These are phyloP conservation scores for Paecilomyces dactylethromorphus DNA, from an alignment of 2,329 filamentous ascomycete genomes.

Conservation along the genomic window DNA sequence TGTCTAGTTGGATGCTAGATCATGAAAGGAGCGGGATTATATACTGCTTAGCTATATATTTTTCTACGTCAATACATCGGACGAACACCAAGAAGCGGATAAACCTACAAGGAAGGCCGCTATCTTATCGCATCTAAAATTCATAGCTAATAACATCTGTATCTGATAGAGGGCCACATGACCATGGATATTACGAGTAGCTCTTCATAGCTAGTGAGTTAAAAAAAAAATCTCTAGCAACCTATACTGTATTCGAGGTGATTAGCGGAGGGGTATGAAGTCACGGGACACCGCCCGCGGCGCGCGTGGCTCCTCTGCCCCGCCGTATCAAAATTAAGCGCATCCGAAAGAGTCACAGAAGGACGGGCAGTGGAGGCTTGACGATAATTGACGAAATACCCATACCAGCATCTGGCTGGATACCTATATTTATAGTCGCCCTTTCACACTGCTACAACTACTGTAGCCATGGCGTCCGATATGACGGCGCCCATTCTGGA, in stretches of 20 bases:
- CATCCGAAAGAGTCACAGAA: slow-evolving; percentile 9
- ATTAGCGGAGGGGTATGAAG: background rate
- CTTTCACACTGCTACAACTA: background rate
- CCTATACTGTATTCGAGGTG: background rate
- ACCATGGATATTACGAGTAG: too few species aligned
- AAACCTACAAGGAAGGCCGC: too few species aligned
- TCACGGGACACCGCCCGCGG: slow-evolving; percentile 3
- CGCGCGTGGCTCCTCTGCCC: background rate
- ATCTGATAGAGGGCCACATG: too few species aligned
- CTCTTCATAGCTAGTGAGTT: too few species aligned
- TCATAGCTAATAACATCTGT: too few species aligned
- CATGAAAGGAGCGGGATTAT: too few species aligned
- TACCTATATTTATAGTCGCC: background rate
- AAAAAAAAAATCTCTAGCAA: background rate
- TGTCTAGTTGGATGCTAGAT: too few species aligned
- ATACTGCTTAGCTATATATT: too few species aligned
- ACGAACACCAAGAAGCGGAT: too few species aligned
- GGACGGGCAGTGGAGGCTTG: slow-evolving; percentile 1
- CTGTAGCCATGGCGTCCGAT: slow-evolving; percentile 44
- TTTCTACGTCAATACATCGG: too few species aligned
- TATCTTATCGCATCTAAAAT: too few species aligned
- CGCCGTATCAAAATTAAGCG: slow-evolving; percentile 11
- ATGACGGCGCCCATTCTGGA: slow-evolving; percentile 60
- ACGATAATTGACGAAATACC: background rate
- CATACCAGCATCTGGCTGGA: background rate